A percentile compares a stretch with the other conserved stretches of the same genome.
These are phyloP conservation scores for Seminavis robusta DNA, from an alignment of 108 stramenopile species.

Conservation along the genomic window DNA sequence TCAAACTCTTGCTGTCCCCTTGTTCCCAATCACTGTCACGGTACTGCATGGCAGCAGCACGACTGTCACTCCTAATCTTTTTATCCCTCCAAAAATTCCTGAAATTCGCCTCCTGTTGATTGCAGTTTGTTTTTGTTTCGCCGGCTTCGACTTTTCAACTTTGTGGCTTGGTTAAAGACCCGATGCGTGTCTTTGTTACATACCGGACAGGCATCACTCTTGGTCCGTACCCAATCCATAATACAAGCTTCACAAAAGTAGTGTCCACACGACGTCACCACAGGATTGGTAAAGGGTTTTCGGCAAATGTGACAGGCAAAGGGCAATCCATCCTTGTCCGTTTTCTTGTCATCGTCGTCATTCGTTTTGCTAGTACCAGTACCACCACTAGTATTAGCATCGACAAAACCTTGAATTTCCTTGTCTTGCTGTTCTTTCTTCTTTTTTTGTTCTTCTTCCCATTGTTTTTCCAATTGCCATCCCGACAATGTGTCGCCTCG, in stretches of 20 bases:
- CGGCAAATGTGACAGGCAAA: constrained; percentile 96
- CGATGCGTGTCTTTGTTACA: constrained; percentile 90
- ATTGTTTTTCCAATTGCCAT: constrained; percentile 95
- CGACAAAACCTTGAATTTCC: constrained; percentile 68
- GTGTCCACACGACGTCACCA: constrained; percentile 91
- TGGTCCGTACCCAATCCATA: constrained; percentile 39
- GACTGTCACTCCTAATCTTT: no score
- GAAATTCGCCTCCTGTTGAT: no score
- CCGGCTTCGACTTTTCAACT: no score
- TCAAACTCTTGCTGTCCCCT: no score
- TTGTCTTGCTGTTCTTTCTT: constrained; percentile 54
- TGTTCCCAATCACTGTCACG: no score
- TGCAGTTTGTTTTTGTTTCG: no score
- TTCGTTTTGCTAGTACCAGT: constrained; percentile 13
- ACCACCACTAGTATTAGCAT: no score
- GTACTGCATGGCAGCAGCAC: no score
- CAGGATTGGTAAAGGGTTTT: constrained; percentile 83
- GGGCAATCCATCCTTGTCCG: constrained; percentile 82
- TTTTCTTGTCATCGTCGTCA: not conserved
- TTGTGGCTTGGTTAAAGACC: constrained; percentile 79
- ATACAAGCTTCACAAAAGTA: constrained; percentile 93
- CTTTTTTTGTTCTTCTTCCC: constrained; percentile 84
- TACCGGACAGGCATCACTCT: constrained; percentile 61
- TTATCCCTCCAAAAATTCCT: no score
- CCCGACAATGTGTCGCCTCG: constrained; percentile 91